Evolutionary conservation across 2,329 filamentous ascomycete genomes (phyloP).

Genomic region (Rhynchosporium graminicola): DNA sequence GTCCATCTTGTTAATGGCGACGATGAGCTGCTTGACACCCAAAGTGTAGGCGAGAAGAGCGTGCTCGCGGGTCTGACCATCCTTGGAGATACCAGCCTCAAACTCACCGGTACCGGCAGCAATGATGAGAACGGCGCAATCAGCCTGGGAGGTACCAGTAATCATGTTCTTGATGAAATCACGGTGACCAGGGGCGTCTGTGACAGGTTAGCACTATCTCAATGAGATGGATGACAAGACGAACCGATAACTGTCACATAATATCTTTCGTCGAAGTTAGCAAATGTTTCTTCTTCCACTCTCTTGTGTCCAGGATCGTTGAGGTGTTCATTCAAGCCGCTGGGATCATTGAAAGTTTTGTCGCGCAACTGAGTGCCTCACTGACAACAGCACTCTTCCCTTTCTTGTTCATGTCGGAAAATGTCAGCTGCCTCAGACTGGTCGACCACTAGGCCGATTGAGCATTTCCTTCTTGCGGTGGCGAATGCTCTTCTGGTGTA

Average conservation of each 20-base stretch:
- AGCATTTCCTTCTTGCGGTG: too few relatives aligned
- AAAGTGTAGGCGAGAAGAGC: conserved; percentile 99
- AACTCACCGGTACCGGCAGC: conserved; percentile 99
- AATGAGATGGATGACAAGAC: conserved; percentile 38
- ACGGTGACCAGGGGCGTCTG: conserved; percentile 98
- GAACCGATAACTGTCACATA: conserved; percentile 95
- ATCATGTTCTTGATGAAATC: conserved; percentile 99
- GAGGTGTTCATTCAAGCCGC: too few relatives aligned
- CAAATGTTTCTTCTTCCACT: too few relatives aligned
- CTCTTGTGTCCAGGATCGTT: too few relatives aligned
- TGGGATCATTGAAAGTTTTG: too few relatives aligned
- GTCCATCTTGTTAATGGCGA: conserved; percentile 99
- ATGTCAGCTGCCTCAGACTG: too few relatives aligned
- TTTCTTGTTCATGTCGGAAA: too few relatives aligned
- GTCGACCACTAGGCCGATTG: too few relatives aligned
- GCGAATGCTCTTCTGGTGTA: too few relatives aligned
- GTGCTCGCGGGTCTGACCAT: conserved; percentile 99
- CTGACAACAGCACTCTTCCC: too few relatives aligned
- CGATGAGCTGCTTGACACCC: conserved; percentile 99
- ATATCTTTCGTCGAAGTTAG: conserved; percentile 45
- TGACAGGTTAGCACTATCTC: conserved; percentile 16
- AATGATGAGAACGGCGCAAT: conserved; percentile 99
- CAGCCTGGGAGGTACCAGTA: conserved; percentile 99
- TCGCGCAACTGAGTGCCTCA: too few relatives aligned
- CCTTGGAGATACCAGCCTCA: conserved; percentile 99